Conservation (phyloP, 2,329 filamentous ascomycete species). For the Alternaria metachromatica region DNA sequence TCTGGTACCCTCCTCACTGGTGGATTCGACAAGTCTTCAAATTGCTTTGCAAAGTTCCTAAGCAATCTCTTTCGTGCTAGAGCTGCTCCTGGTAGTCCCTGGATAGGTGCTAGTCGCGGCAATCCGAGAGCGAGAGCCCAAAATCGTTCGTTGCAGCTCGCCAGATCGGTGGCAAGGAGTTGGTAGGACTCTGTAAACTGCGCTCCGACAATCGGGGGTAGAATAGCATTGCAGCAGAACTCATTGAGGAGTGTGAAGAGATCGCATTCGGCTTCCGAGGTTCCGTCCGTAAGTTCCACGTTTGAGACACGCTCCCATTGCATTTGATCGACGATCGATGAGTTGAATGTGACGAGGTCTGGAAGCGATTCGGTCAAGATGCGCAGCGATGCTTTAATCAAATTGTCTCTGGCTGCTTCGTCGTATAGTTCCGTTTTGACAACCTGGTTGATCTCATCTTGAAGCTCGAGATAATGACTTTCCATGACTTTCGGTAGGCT, state of each 20-base stretch:
- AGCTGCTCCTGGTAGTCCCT: slow-evolving; percentile 48
- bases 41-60: slow-evolving; percentile 35
- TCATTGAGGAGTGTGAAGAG: slow-evolving; percentile 59
- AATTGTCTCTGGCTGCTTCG: slow-evolving; percentile 54
- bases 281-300: slow-evolving; percentile 51
- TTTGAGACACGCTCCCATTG: slow-evolving; percentile 65
- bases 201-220: slow-evolving; percentile 58
- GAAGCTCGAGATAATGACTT: slow-evolving; percentile 27
- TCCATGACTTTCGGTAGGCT: slow-evolving; percentile 30
- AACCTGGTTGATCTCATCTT: slow-evolving; percentile 38
- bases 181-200: slow-evolving; percentile 57
- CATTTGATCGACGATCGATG: slow-evolving; percentile 66
- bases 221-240: slow-evolving; percentile 61
- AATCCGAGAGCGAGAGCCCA: slow-evolving; percentile 62
- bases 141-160: slow-evolving; percentile 62
- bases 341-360: slow-evolving; percentile 65
- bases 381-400: slow-evolving; percentile 38
- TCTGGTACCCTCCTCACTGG: slow-evolving; percentile 33
- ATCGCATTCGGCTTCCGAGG: slow-evolving; percentile 56
- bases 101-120: slow-evolving; percentile 63
- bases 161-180: slow-evolving; percentile 59
- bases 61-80: slow-evolving; percentile 44
- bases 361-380: slow-evolving; percentile 54
- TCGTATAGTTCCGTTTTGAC: slow-evolving; percentile 55
- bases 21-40: slow-evolving; percentile 36